phyloP scores from a whole-genome alignment of 768 basidiomycete species.

The Leucosporidium scottii region DNA sequence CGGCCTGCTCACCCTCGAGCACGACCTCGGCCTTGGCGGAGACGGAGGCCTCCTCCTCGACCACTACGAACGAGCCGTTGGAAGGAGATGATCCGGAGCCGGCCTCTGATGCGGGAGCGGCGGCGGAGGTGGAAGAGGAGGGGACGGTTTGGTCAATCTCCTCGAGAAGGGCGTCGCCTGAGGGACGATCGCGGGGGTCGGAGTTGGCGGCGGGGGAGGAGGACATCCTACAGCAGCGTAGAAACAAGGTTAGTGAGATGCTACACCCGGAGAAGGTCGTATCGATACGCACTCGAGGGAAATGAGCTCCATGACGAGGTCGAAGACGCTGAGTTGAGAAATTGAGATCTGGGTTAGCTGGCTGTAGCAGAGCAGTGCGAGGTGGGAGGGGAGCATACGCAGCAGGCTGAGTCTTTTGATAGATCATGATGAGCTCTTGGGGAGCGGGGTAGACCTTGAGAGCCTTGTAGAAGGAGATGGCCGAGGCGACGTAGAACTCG shows the following conservation, averaged over 20 bases:
- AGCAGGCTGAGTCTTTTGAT: slow-evolving; percentile 75
- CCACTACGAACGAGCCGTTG: slow-evolving; percentile 25
- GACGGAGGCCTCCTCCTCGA: slow-evolving; percentile 16
- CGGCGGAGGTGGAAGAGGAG: not conserved
- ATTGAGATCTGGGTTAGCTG: no score
- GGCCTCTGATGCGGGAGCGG: not conserved
- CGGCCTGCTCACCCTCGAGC: not conserved
- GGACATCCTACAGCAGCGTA: not conserved
- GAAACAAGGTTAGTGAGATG: no score
- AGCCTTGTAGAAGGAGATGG: slow-evolving; percentile 85
- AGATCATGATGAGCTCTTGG: slow-evolving; percentile 87
- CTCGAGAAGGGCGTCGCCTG: slow-evolving; percentile 8
- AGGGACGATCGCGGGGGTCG: slow-evolving; percentile 1
- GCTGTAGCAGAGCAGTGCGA: no score
- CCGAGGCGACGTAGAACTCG: slow-evolving; percentile 66
- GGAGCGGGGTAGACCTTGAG: slow-evolving; percentile 91
- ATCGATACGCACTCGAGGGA: slow-evolving; percentile 53
- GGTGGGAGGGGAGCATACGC: slow-evolving; percentile 19
- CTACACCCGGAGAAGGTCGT: not conserved
- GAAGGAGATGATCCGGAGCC: not conserved
- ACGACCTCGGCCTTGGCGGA: not conserved
- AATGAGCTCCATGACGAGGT: slow-evolving; percentile 75
- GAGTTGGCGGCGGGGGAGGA: not conserved
- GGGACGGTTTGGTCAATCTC: slow-evolving; percentile 7
- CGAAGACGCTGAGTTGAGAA: slow-evolving; percentile 52